Percentiles rank a stretch among this genome's conserved stretches.
These are phyloP conservation scores for Plectosphaerella sp. DNA, from an alignment of 2,329 filamentous ascomycete species.

Conservation along the genomic window DNA sequence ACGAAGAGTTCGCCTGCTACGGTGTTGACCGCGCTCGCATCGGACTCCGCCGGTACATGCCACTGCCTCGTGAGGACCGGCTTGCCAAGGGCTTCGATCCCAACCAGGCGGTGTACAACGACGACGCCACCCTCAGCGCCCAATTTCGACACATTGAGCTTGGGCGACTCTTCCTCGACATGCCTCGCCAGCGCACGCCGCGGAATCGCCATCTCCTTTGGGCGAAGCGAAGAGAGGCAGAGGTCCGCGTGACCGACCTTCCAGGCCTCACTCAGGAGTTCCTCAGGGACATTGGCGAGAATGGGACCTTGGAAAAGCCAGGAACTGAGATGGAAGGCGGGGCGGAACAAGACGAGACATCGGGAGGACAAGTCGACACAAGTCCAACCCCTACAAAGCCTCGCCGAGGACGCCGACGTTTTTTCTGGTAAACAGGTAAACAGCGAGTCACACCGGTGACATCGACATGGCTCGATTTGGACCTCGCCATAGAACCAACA, in stretches of 20 bases:
- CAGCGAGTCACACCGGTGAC: too few species aligned
- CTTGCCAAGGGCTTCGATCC: background rate
- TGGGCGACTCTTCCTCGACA: background rate
- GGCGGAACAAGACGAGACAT: too few species aligned
- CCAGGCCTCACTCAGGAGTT: background rate
- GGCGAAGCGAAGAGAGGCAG: background rate
- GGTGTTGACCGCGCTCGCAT: constrained; percentile 10
- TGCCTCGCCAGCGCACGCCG: background rate
- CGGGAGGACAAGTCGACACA: too few species aligned
- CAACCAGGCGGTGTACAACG: background rate
- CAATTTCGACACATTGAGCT: background rate
- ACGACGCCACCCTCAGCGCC: background rate
- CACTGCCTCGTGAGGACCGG: background rate
- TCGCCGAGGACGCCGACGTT: too few species aligned
- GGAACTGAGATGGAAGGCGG: too few species aligned
- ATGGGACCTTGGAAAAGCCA: too few species aligned
- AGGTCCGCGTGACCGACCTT: background rate
- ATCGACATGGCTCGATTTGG: too few species aligned
- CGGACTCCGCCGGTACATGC: background rate
- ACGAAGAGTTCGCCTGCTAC: constrained; percentile 29
- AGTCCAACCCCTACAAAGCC: too few species aligned
- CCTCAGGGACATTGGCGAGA: background rate
- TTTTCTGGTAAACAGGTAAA: too few species aligned
- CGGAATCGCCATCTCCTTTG: too few species aligned
- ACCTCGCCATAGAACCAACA: too few species aligned